A percentile compares a stretch with the other conserved stretches of the same genome.
phyloP scores from a whole-genome alignment of 257 asterid species.

The Avicennia marina region DNA sequence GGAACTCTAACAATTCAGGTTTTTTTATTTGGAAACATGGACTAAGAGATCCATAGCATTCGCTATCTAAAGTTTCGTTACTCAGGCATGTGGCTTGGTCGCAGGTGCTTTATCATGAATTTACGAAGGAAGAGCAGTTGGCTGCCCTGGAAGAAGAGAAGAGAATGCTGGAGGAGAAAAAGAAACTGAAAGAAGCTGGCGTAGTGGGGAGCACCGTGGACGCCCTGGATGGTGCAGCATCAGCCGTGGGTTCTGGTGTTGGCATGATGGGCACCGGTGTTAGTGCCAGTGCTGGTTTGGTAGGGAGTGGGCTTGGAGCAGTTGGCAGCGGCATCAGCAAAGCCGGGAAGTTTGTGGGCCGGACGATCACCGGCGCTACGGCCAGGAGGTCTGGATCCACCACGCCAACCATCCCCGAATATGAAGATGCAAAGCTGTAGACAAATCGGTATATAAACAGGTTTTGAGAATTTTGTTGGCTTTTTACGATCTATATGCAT shows the following conservation, averaged over 20 bases:
- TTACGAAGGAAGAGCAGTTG: constrained; percentile 67
- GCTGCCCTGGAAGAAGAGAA: constrained; percentile 88
- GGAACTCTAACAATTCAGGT: constrained; percentile 69
- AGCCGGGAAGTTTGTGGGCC: background rate
- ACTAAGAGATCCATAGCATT: background rate
- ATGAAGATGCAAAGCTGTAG: too few relatives aligned
- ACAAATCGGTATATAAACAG: too few relatives aligned
- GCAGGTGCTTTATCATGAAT: constrained; percentile 71
- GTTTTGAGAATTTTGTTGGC: too few relatives aligned
- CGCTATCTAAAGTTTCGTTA: constrained; percentile 3
- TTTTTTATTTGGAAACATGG: background rate
- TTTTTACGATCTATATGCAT: too few relatives aligned
- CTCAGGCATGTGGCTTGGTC: constrained; percentile 16
- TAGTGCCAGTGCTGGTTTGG: constrained; percentile 49
- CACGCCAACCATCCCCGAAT: too few relatives aligned
- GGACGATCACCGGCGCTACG: background rate
- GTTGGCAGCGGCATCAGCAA: background rate
- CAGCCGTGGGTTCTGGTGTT: constrained; percentile 45
- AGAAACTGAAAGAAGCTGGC: constrained; percentile 85
- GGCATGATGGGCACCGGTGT: constrained; percentile 37
- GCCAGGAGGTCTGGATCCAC: background rate
- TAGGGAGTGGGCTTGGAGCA: constrained; percentile 69
- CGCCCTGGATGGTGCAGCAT: constrained; percentile 69
- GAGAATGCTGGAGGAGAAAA: constrained; percentile 56
- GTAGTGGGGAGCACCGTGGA: constrained; percentile 77